Evolutionary conservation across 306 rosid genomes (phyloP).

Genomic region (Cucurbita pepo): DNA sequence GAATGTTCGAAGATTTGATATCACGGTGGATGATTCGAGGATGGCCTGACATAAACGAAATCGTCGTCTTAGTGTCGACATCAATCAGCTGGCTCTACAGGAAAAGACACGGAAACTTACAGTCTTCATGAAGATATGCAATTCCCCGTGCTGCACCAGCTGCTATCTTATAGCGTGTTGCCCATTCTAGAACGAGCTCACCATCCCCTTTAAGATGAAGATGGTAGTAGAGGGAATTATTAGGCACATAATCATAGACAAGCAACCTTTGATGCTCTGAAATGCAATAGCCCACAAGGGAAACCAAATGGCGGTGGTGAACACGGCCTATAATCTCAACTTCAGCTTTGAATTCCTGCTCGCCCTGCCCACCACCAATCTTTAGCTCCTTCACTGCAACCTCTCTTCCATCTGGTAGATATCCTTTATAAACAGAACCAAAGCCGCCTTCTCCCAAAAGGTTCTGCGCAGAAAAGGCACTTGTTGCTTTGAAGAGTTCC

Average conservation of each 20-base stretch:
- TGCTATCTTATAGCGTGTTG: conserved; percentile 62
- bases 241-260: conserved; percentile 78
- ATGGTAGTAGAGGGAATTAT: conserved; percentile 62
- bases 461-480: conserved; percentile 53
- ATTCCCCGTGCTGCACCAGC: conserved; percentile 93
- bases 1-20: conserved; percentile 94
- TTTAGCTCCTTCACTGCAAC: conserved; percentile 83
- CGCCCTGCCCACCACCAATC: conserved; percentile 81
- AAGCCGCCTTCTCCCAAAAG: conserved; percentile 93
- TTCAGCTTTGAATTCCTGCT: conserved; percentile 80
- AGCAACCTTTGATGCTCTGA: conserved; percentile 60
- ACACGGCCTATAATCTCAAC: conserved; percentile 78
- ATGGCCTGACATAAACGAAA: conserved; percentile 37
- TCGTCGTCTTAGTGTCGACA: neutral
- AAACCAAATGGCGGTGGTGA: conserved; percentile 95
- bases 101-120: conserved; percentile 28
- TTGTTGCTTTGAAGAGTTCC: conserved; percentile 60
- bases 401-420: conserved; percentile 71
- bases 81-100: neutral
- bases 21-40: conserved; percentile 94
- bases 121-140: conserved; percentile 93
- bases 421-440: conserved; percentile 79
- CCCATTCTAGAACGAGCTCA: conserved; percentile 57
- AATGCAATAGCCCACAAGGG: conserved; percentile 79
- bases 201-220: conserved; percentile 72